Evolutionary conservation across 2,329 filamentous ascomycete species (phyloP), one percentile per base, ranked within the genome.

Genomic region (Whalleya microplaca): DNA sequence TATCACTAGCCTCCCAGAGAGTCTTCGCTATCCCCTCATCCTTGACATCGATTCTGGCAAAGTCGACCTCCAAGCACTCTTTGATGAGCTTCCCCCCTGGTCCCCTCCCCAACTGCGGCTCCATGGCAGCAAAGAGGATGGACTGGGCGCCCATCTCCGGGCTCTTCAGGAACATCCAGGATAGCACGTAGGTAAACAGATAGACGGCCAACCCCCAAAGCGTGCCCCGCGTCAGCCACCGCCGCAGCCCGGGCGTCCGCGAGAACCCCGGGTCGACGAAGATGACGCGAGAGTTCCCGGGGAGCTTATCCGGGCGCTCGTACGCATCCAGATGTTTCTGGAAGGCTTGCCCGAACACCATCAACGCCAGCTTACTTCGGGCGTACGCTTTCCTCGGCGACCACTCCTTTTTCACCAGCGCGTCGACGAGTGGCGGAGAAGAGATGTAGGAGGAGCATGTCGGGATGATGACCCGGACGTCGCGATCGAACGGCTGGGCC

Each of bases 261-360:
- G 87, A 84, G 63, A 88, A 85, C 19, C 95, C 94, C 0, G 95
- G 95, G 67, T 99, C 94, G 2, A 93, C 91, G 56, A 96, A 83
- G 48, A 96, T 80, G 45, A 97, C 92, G 32, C 91, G 85, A 2
- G 92, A 83, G 64, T 92, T 96, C 78, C 88, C 89, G 1, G 92
- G 92, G 46, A 90, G 79, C 59, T 88, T 84, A 71, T 99, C 95
- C 0, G 93, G 92, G 21, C 95, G 84, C 68, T 90, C 84, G 74
- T 96, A 96, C 2, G 88, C 78, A 64, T 92, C 87, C 45, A 99
- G 80, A 71, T 97, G 94, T 72, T 96, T 95, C 75, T 98, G 94
- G 72, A 94, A 96, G 8, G 94, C 90, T 47, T 89, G 84, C 0
- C 91, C 93, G 71, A 99, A 98, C 16, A 90, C 86, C 81, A 94